These are phyloP conservation scores for Tolypocladium nubicola DNA, from an alignment of 2,329 filamentous ascomycete species.

Conservation along the genomic window DNA sequence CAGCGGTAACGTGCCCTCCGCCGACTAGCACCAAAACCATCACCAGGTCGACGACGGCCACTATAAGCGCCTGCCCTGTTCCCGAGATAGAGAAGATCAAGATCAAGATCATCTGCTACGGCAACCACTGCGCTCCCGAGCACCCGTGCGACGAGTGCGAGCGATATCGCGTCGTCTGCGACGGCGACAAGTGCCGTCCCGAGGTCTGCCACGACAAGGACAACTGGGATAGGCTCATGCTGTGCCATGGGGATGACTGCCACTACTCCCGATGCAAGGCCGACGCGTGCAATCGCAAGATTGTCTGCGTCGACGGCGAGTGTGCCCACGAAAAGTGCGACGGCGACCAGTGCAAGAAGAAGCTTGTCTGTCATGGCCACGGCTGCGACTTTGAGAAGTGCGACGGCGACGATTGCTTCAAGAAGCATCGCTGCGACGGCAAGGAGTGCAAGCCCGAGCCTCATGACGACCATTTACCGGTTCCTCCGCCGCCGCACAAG, in stretches of 20 bases:
- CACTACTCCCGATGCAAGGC: conserved; percentile 13
- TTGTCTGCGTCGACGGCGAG: conserved; percentile 20
- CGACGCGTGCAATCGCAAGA: conserved; percentile 17
- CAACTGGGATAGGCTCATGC: conserved; percentile 16
- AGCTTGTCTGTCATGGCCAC: conserved; percentile 20
- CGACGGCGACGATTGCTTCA: conserved; percentile 17
- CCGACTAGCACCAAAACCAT: background rate
- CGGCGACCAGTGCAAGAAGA: conserved; percentile 19
- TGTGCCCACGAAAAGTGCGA: conserved; percentile 18
- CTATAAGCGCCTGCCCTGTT: conserved; percentile 10
- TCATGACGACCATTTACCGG: conserved; percentile 5
- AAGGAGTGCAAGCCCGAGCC: conserved; percentile 13
- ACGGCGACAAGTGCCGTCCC: conserved; percentile 12
- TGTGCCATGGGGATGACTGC: conserved; percentile 18
- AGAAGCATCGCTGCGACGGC: conserved; percentile 14
- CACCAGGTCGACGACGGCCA: conserved; percentile 4
- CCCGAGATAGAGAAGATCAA: background rate
- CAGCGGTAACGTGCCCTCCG: no score
- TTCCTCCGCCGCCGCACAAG: background rate
- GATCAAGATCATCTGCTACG: conserved; percentile 23
- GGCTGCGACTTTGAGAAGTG: conserved; percentile 20
- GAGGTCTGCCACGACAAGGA: conserved; percentile 8
- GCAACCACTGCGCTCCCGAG: conserved; percentile 19
- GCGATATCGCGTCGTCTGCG: conserved; percentile 20
- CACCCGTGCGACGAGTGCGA: conserved; percentile 16